phyloP scores from a whole-genome alignment of 2,329 filamentous ascomycete genomes.

The Eurotiales sp. region DNA sequence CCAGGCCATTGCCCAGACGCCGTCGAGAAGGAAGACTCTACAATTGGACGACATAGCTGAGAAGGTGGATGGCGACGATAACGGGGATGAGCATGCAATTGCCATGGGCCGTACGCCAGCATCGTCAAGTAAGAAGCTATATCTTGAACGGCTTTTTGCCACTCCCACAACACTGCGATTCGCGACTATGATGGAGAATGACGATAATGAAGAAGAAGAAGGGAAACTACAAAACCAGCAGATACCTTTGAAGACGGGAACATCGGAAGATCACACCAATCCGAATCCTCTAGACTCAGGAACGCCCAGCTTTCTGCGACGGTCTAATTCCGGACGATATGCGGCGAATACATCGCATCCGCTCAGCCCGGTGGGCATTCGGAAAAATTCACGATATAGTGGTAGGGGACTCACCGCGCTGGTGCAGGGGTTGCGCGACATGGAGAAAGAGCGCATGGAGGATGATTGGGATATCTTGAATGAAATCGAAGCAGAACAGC shows the following conservation, averaged over 20 bases:
- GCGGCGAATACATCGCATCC: conserved; percentile 20
- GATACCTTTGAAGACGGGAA: conserved; percentile 6
- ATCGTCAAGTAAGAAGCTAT: conserved; percentile 43
- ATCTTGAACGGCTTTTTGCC: conserved; percentile 43
- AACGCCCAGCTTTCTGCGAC: conserved; percentile 39
- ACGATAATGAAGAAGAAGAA: conserved; percentile 18
- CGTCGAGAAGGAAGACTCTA: conserved; percentile 30
- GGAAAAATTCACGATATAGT: conserved; percentile 33
- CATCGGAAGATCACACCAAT: conserved; percentile 6
- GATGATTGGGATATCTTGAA: conserved; percentile 43
- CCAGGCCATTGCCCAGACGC: conserved; percentile 32
- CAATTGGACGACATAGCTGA: conserved; percentile 15
- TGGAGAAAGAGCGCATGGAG: conserved; percentile 39
- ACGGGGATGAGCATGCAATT: conserved; percentile 13
- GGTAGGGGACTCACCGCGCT: conserved; percentile 38
- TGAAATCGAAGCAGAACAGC: conserved; percentile 41
- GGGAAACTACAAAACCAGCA: neutral
- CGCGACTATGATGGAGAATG: conserved; percentile 35
- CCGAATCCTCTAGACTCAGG: conserved; percentile 25
- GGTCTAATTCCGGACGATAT: conserved; percentile 32
- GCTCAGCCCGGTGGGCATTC: conserved; percentile 36
- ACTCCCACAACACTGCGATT: conserved; percentile 44
- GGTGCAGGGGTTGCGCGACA: conserved; percentile 36
- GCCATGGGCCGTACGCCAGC: conserved; percentile 34
- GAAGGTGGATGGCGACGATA: neutral